Percentiles rank a stretch among this genome's conserved stretches.
phyloP scores from a whole-genome alignment of 2,329 filamentous ascomycete species.

The Metarhizium album region DNA sequence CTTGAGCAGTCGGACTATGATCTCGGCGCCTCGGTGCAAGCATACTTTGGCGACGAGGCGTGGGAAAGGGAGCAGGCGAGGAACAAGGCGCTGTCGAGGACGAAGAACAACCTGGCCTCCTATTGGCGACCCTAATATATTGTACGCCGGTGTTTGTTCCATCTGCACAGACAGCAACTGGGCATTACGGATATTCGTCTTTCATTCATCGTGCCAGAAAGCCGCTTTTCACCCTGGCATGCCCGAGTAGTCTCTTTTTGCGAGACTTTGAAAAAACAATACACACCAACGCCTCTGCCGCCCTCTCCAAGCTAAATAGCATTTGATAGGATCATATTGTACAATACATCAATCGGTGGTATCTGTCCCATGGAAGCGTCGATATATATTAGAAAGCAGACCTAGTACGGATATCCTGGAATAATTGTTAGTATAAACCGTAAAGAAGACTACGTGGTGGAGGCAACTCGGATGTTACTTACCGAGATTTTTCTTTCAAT shows the following conservation, averaged over 20 bases:
- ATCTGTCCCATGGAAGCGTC: not conserved
- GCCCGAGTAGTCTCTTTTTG: slow-evolving; percentile 15
- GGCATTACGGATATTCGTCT: slow-evolving; percentile 9
- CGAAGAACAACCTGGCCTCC: slow-evolving; percentile 19
- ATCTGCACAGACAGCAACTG: not conserved
- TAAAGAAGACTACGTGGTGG: not conserved
- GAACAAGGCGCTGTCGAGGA: slow-evolving; percentile 18
- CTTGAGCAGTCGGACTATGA: slow-evolving; percentile 60
- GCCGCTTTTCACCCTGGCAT: slow-evolving; percentile 16
- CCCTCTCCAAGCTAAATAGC: slow-evolving; percentile 17
- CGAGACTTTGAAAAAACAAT: slow-evolving; percentile 16
- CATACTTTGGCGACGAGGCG: slow-evolving; percentile 59
- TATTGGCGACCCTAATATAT: slow-evolving; percentile 20
- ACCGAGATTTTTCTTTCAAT: slow-evolving; percentile 91
- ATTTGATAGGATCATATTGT: slow-evolving; percentile 12
- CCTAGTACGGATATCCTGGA: slow-evolving; percentile 45
- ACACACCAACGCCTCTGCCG: slow-evolving; percentile 20
- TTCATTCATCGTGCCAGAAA: slow-evolving; percentile 3
- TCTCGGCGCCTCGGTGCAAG: slow-evolving; percentile 50
- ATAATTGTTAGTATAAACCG: slow-evolving; percentile 13
- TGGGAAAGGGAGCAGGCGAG: slow-evolving; percentile 62
- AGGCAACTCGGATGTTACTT: slow-evolving; percentile 14
- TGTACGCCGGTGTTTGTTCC: not conserved
- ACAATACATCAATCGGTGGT: slow-evolving; percentile 8
- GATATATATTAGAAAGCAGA: slow-evolving; percentile 40